Evolutionary conservation across 352 stramenopile genomes (phyloP), one percentile per base, ranked within the genome.

Genomic region (Phytophthora uliginosa): DNA sequence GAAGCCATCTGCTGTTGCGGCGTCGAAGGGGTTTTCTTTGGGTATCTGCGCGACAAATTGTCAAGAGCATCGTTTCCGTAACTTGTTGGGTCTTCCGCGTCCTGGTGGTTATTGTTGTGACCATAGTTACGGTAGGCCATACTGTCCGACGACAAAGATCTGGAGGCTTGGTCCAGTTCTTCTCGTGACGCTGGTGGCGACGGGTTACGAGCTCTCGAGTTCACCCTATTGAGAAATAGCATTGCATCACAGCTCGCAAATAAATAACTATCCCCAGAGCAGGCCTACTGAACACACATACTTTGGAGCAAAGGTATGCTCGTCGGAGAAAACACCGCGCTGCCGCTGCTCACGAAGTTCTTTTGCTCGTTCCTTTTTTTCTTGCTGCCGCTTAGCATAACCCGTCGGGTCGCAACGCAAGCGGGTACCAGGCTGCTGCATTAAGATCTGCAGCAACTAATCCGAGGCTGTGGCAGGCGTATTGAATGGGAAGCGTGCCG

Each of bases 291-390:
- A 42, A 42, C 6, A 17, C 38, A 76, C 74, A 40, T 69, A 94
- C 85, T 95, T 95, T 69, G 88, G 88, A 7, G 74, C 26, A 69
- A 95, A 95, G 8, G 88, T 95, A 74, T 93, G 88, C 33, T 93
- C 81, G 20, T 94, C 86, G 26, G 82, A 90, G 60, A 91, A 88
- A 68, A 93, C 72, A 24, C 88, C 86, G 26, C 82, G 83, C 52
- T 83, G 78, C 36, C 85, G 83, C 71, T 93, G 85, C 34, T 92
- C 84, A 42, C 86, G 83, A 73, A 95, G 68, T 65, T 94, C 84
- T 68, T 88, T 89, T 53, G 88, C 88, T 63, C 84, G 83, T 3
- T 95, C 85, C 22, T 89, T 92, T 55, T 91, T 91, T 63, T 93
- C 84, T 53, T 88, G 85, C 73, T 94, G 88, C 71, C 84, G 87